phyloP scores from a whole-genome alignment of 1,139 yeast genomes.

The Debaryomyces subglobosus region DNA sequence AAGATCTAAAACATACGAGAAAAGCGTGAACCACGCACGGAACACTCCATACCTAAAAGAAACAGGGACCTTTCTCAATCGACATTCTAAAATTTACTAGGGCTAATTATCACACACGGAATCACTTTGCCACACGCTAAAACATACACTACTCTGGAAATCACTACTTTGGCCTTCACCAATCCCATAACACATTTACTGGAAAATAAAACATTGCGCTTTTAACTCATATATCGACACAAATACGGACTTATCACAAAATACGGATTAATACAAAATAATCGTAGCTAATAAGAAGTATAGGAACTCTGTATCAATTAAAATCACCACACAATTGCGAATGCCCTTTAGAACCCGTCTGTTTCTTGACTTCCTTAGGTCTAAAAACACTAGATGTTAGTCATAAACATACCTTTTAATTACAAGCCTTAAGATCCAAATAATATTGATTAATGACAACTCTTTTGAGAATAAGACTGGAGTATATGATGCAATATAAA shows the following conservation, averaged over 20 bases:
- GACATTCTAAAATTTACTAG: not conserved
- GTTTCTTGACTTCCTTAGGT: slow-evolving; percentile 9
- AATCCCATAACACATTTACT: not conserved
- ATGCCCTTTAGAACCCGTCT: not conserved
- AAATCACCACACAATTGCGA: slow-evolving; percentile 2
- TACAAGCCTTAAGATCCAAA: not conserved
- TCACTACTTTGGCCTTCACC: not conserved
- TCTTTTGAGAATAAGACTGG: no score
- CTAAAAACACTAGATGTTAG: slow-evolving; percentile 10
- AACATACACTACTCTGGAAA: not conserved
- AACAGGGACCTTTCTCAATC: not conserved
- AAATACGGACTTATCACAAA: not conserved
- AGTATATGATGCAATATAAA: no score
- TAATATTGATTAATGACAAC: not conserved
- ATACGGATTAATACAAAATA: not conserved
- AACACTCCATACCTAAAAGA: not conserved
- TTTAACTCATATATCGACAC: not conserved
- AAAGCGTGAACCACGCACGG: not conserved
- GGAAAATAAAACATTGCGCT: not conserved
- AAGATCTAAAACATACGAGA: not conserved
- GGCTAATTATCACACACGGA: not conserved
- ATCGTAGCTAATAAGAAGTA: not conserved
- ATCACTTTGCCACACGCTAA: not conserved
- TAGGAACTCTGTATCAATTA: not conserved
- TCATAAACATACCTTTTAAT: not conserved